These are phyloP conservation scores for Hypsizygus ulmarius DNA, from an alignment of 1,284 basidiomycete genomes.

Conservation along the genomic window DNA sequence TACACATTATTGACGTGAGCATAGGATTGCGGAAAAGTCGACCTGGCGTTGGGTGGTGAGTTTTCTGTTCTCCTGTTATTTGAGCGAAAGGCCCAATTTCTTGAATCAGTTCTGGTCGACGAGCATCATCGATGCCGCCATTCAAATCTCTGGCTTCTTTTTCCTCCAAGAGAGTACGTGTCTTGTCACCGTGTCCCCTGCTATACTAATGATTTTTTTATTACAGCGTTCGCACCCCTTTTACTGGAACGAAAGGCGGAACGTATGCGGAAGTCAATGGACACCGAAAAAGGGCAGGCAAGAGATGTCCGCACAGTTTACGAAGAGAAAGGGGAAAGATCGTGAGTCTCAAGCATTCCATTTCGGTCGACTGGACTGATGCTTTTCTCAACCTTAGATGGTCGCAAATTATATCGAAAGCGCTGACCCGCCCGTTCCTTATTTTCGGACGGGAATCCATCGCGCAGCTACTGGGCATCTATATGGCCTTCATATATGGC, in stretches of 20 bases:
- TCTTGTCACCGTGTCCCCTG: not conserved
- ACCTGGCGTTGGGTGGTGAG: slow-evolving; percentile 67
- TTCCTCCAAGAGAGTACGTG: slow-evolving; percentile 62
- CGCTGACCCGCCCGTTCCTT: slow-evolving; percentile 39
- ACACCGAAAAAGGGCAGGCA: slow-evolving; percentile 39
- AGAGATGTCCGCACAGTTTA: slow-evolving; percentile 43
- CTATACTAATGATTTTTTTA: not conserved
- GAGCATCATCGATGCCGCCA: slow-evolving; percentile 46
- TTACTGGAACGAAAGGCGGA: slow-evolving; percentile 61
- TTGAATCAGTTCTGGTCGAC: slow-evolving; percentile 57
- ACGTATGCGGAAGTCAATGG: slow-evolving; percentile 41
- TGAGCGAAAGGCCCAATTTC: not conserved
- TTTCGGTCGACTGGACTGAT: not conserved
- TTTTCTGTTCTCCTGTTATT: slow-evolving; percentile 4
- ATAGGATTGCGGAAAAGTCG: slow-evolving; percentile 54
- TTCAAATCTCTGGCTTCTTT: slow-evolving; percentile 56
- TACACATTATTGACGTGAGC: slow-evolving; percentile 1
- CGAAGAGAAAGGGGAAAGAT: slow-evolving; percentile 37
- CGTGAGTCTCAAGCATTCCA: slow-evolving; percentile 30
- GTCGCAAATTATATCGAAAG: slow-evolving; percentile 38
- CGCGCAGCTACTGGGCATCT: slow-evolving; percentile 40
- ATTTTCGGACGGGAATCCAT: slow-evolving; percentile 41
- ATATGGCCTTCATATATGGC: slow-evolving; percentile 48
- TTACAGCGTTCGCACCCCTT: slow-evolving; percentile 57
- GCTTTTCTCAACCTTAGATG: slow-evolving; percentile 30